Evolutionary conservation across 345 rosid genomes (phyloP).

Genomic region (Cardamine occulta): DNA sequence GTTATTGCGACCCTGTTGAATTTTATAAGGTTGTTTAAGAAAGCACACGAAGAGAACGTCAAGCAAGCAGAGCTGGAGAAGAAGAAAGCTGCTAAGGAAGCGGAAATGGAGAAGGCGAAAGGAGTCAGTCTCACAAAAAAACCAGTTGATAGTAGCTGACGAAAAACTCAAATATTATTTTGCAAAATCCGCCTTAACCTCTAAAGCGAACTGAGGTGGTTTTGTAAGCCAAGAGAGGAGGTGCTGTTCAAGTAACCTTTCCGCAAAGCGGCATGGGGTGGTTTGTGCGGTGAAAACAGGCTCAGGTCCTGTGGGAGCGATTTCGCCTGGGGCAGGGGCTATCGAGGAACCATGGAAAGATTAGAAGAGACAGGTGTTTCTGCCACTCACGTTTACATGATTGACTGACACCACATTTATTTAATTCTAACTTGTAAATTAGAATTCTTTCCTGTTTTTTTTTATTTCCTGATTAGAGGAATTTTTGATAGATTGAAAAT

Average conservation of each 20-base stretch:
- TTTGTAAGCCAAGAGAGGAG: conserved; percentile 17
- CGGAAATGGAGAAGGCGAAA: conserved; percentile 89
- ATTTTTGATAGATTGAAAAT: conserved; percentile 39
- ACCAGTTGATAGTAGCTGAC: conserved; percentile 53
- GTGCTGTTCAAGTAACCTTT: conserved; percentile 36
- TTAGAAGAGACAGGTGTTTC: conserved; percentile 28
- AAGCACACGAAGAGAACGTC: conserved; percentile 91
- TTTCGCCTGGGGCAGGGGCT: conserved; percentile 32
- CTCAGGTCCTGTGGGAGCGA: conserved; percentile 14
- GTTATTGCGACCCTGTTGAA: conserved; percentile 85
- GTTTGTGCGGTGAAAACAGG: conserved; percentile 12
- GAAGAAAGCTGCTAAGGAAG: conserved; percentile 93
- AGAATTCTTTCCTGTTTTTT: conserved; percentile 27
- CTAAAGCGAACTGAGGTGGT: conserved; percentile 26
- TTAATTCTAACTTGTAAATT: conserved; percentile 44
- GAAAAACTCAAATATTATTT: neutral
- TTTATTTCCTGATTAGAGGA: conserved; percentile 15
- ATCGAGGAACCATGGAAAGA: conserved; percentile 39
- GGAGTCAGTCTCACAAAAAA: conserved; percentile 69
- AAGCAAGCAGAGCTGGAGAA: conserved; percentile 90
- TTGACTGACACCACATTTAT: conserved; percentile 31
- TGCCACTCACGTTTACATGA: conserved; percentile 38
- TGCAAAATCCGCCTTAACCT: conserved; percentile 27
- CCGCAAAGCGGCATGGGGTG: conserved; percentile 23
- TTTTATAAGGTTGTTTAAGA: conserved; percentile 84